These are phyloP conservation scores for Parsonsia alboflavescens DNA, from an alignment of 257 asterid genomes.

Conservation along the genomic window DNA sequence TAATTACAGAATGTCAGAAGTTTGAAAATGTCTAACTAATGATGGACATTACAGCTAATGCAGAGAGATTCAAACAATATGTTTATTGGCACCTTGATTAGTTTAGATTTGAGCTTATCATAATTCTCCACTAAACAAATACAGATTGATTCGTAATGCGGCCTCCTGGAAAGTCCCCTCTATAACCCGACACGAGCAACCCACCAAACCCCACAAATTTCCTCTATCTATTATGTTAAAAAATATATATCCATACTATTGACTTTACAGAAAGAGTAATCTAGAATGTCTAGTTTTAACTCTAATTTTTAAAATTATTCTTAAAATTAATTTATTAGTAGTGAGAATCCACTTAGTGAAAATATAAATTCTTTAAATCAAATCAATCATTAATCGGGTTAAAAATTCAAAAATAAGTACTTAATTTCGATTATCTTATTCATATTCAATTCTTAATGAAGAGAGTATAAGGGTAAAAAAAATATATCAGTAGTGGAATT, in stretches of 20 bases:
- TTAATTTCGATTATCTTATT: too few relatives aligned
- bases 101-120: constrained; percentile 10
- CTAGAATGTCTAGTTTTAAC: too few relatives aligned
- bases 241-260: too few relatives aligned
- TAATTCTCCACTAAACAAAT: background rate
- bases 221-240: background rate
- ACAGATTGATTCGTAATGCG: background rate
- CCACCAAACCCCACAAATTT: background rate
- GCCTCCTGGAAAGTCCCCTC: constrained; percentile 20
- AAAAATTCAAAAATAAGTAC: too few relatives aligned
- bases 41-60: constrained; percentile 56
- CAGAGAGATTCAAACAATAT: constrained; percentile 18
- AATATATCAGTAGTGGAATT: background rate
- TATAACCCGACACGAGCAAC: background rate
- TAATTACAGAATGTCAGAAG: constrained; percentile 20
- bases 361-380: too few relatives aligned
- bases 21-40: constrained; percentile 32
- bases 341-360: too few relatives aligned
- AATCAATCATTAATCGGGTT: too few relatives aligned
- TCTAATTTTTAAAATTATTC: too few relatives aligned
- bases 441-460: too few relatives aligned
- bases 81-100: constrained; percentile 8
- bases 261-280: too few relatives aligned
- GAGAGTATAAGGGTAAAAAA: background rate
- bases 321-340: too few relatives aligned